Evolutionary conservation across 768 basidiomycete genomes (phyloP), one percentile per base, ranked within the genome.

Genomic region (Mycena pura): DNA sequence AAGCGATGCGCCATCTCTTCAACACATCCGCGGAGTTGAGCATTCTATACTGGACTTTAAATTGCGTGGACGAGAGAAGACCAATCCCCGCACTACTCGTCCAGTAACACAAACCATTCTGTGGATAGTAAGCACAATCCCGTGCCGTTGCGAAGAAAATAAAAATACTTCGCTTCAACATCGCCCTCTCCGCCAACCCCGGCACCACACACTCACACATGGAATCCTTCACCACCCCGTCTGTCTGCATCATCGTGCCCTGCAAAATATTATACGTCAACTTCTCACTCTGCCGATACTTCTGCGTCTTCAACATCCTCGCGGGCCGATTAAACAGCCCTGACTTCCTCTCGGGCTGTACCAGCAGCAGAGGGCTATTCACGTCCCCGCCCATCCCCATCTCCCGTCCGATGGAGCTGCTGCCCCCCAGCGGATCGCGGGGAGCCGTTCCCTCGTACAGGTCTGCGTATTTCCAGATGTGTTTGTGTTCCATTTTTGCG

Each of bases 171-270:
- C 51, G 51, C 39, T 53, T 53, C 51, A 53, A 31, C 51, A 53
- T 53, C 38, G 25, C 51, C 51, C 38, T 53, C 40, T 53, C 51
- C 51, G 17, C 51, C 51, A 40, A 53, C 51, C 39, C 44, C 39
- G 51, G 38, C 51, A 53, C 51, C 39, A 53, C 28, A 53, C 51
- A 53, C 51, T 41, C 51, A 53, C 51, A 53, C 40, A 53, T 40
- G 51, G 51, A 53, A 53, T 53, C 39, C 39, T 53, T 53, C 51
- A 53, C 51, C 40, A 53, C 51, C 40, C 51, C 51, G 39, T 53
- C 51, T 43, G 51, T 53, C 51, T 41, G 51, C 51, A 41, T 53
- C 39, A 53, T 43, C 39, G 51, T 53, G 39, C 51, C 51, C 51
- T 53, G 39, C 38, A 43, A 43, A 53, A 53, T 53, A 53, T 53